Evolutionary conservation across 2,329 filamentous ascomycete species (phyloP).

Genomic region (Albophoma yamanashiensis): DNA sequence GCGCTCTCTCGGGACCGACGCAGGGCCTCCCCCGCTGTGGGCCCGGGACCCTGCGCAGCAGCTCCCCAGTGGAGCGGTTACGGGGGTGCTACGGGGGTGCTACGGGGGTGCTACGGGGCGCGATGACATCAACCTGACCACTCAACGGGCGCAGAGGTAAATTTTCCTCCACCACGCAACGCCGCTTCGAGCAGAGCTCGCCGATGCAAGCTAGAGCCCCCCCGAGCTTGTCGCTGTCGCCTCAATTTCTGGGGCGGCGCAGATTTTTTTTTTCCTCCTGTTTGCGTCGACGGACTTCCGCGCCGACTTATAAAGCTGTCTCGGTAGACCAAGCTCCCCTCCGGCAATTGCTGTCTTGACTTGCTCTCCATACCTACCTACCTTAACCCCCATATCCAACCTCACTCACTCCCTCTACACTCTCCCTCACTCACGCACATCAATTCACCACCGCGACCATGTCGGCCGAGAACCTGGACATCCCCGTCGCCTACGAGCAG

Average conservation of each 20-base stretch:
- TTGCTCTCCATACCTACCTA: no score
- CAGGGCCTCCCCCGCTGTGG: not conserved
- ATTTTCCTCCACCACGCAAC: not conserved
- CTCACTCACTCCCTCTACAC: not conserved
- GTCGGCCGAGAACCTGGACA: slow-evolving; percentile 24
- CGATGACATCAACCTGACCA: slow-evolving; percentile 5
- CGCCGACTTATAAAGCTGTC: not conserved
- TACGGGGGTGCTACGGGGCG: not conserved
- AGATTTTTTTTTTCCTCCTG: not conserved
- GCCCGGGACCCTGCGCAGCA: not conserved
- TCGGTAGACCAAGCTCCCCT: not conserved
- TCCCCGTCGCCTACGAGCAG: slow-evolving; percentile 57
- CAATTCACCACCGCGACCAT: slow-evolving; percentile 12
- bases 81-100: not conserved
- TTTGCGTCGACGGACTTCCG: not conserved
- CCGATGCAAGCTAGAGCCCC: not conserved
- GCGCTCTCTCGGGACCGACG: no score
- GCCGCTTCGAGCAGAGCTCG: not conserved
- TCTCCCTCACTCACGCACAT: not conserved
- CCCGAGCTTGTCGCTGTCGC: not conserved
- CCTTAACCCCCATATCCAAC: not conserved
- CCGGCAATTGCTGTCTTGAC: not conserved
- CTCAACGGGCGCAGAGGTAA: not conserved
- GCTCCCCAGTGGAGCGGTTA: not conserved
- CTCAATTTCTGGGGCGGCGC: not conserved